Evolutionary conservation across 2,329 filamentous ascomycete genomes (phyloP).

Genomic region (Corynespora cassiicola): DNA sequence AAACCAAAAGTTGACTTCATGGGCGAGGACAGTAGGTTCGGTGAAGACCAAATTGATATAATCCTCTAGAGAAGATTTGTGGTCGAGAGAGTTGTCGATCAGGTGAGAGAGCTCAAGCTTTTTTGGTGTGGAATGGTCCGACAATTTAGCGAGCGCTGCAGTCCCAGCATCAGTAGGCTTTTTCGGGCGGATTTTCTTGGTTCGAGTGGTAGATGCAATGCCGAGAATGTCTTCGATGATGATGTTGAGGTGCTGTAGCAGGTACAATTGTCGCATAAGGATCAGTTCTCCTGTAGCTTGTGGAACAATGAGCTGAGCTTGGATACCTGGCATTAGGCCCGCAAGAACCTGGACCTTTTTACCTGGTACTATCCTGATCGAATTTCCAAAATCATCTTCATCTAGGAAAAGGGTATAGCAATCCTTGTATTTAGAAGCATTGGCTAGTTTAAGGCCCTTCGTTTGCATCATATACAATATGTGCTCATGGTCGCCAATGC

Average conservation of each 20-base stretch:
- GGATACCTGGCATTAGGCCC: constrained; percentile 19
- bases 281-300: constrained; percentile 40
- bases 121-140: constrained; percentile 20
- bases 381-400: constrained; percentile 47
- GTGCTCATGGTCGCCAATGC: constrained; percentile 44
- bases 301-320: constrained; percentile 26
- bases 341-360: constrained; percentile 24
- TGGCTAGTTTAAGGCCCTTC: constrained; percentile 37
- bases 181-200: constrained; percentile 28
- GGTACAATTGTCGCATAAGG: constrained; percentile 46
- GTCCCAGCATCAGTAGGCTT: constrained; percentile 35
- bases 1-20: constrained; percentile 46
- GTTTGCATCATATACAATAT: constrained; percentile 45
- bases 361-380: constrained; percentile 27
- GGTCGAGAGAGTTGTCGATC: constrained; percentile 11
- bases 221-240: constrained; percentile 54
- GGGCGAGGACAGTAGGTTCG: constrained; percentile 14
- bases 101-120: constrained; percentile 29
- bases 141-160: constrained; percentile 43
- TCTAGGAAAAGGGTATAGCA: constrained; percentile 48
- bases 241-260: constrained; percentile 51
- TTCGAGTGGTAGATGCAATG: constrained; percentile 39
- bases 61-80: constrained; percentile 34
- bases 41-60: constrained; percentile 38
- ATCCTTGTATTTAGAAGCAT: constrained; percentile 29